These are phyloP conservation scores for Ensete glaucum DNA, from an alignment of 176 grass and related monocot species.

Conservation along the genomic window DNA sequence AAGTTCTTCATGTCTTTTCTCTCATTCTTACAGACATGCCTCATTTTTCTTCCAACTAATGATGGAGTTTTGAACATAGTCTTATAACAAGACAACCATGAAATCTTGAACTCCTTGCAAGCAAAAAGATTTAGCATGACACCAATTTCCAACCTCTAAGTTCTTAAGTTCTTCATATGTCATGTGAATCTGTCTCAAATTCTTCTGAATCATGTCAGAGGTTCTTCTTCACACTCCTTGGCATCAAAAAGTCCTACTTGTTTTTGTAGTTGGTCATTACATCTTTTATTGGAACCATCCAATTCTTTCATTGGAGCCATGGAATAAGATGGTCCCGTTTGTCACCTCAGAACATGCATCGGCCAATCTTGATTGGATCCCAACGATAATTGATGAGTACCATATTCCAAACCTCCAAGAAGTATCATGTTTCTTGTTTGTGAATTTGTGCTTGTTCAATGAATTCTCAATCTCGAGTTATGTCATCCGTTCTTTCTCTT, in stretches of 20 bases:
- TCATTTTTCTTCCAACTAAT: too few relatives aligned
- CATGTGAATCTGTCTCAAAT: not conserved
- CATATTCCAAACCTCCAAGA: not conserved
- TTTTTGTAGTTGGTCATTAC: not conserved
- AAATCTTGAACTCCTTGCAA: too few relatives aligned
- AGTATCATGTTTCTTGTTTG: not conserved
- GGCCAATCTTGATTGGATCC: not conserved
- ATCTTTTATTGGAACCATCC: not conserved
- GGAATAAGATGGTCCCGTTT: not conserved
- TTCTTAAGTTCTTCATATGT: too few relatives aligned
- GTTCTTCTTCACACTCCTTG: not conserved
- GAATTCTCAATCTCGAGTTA: not conserved
- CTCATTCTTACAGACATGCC: too few relatives aligned
- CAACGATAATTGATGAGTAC: not conserved
- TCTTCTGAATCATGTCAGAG: not conserved
- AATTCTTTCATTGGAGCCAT: not conserved
- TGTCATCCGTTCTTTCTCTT: not conserved
- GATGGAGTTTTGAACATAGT: too few relatives aligned
- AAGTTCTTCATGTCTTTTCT: too few relatives aligned
- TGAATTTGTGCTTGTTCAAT: not conserved
- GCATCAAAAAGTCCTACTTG: not conserved
- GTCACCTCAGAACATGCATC: not conserved
- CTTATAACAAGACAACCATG: too few relatives aligned
- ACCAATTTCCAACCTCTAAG: too few relatives aligned
- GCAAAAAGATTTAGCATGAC: too few relatives aligned